Evolutionary conservation across 805 yeast genomes (phyloP).

Genomic region (Hanseniaspora vineae): DNA sequence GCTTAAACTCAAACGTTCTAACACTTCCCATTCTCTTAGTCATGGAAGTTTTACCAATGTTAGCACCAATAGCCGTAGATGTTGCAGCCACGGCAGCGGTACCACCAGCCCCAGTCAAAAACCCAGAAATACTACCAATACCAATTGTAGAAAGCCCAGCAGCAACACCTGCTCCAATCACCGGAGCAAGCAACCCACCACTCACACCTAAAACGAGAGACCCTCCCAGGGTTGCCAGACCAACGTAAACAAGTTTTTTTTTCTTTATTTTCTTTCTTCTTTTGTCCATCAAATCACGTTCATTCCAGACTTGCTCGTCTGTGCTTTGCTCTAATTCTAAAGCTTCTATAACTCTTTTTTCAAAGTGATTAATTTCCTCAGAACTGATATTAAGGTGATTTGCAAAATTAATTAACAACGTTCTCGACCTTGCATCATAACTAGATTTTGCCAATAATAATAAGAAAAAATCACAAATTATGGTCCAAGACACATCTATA

Average conservation of each 20-base stretch:
- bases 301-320: slow-evolving; percentile 63
- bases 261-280: slow-evolving; percentile 56
- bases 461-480: slow-evolving; percentile 80
- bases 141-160: slow-evolving; percentile 95
- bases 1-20: slow-evolving; percentile 84
- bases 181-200: slow-evolving; percentile 93
- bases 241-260: slow-evolving; percentile 72
- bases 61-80: slow-evolving; percentile 83
- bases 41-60: slow-evolving; percentile 80
- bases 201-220: slow-evolving; percentile 87
- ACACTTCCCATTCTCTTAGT: slow-evolving; percentile 80
- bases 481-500: slow-evolving; percentile 84
- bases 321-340: slow-evolving; percentile 76
- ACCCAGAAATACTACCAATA: slow-evolving; percentile 83
- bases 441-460: slow-evolving; percentile 68
- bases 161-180: slow-evolving; percentile 95
- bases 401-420: slow-evolving; percentile 62
- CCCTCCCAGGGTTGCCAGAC: slow-evolving; percentile 93
- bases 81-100: slow-evolving; percentile 87
- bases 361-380: slow-evolving; percentile 79
- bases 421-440: slow-evolving; percentile 81
- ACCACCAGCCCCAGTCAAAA: slow-evolving; percentile 94
- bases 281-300: slow-evolving; percentile 49
- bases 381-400: slow-evolving; percentile 39
- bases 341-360: slow-evolving; percentile 79